Evolutionary conservation across 768 basidiomycete genomes (phyloP).

Genomic region (Auricularia auricula-judae): DNA sequence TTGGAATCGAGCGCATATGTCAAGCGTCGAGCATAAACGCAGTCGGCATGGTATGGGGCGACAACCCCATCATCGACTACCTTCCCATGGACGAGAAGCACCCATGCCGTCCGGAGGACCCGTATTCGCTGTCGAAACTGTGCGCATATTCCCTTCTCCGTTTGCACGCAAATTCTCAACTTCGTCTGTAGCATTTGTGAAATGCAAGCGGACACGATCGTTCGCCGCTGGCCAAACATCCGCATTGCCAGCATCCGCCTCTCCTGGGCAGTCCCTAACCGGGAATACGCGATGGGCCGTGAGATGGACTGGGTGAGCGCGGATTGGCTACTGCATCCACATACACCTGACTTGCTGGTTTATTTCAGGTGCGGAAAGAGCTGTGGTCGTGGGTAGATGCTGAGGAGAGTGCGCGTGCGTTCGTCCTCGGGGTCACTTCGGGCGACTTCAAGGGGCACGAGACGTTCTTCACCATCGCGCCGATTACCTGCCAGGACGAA

Average conservation of each 20-base stretch:
- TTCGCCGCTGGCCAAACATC: conserved; percentile 47
- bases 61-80: conserved; percentile 36
- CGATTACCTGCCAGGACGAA: conserved; percentile 37
- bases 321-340: not conserved
- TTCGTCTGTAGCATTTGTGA: conserved; percentile 43
- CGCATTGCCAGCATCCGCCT: conserved; percentile 63
- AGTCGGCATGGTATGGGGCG: conserved; percentile 38
- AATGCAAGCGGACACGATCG: conserved; percentile 55
- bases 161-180: not conserved
- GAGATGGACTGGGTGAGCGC: conserved; percentile 4
- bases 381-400: conserved; percentile 65
- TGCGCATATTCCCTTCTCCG: conserved; percentile 8
- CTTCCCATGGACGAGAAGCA: conserved; percentile 60
- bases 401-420: conserved; percentile 54
- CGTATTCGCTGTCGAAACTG: conserved; percentile 54
- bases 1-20: conserved; percentile 49
- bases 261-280: conserved; percentile 40
- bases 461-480: conserved; percentile 53
- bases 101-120: conserved; percentile 53
- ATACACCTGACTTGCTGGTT: conserved; percentile 11
- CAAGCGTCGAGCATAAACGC: conserved; percentile 61
- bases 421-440: conserved; percentile 44
- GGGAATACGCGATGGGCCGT: conserved; percentile 11
- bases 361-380: conserved; percentile 28
- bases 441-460: conserved; percentile 51